Evolutionary conservation across 164 flowering plant genomes (phyloP), one percentile per base, ranked within the genome.

Genomic region (Amborella trichopoda): DNA sequence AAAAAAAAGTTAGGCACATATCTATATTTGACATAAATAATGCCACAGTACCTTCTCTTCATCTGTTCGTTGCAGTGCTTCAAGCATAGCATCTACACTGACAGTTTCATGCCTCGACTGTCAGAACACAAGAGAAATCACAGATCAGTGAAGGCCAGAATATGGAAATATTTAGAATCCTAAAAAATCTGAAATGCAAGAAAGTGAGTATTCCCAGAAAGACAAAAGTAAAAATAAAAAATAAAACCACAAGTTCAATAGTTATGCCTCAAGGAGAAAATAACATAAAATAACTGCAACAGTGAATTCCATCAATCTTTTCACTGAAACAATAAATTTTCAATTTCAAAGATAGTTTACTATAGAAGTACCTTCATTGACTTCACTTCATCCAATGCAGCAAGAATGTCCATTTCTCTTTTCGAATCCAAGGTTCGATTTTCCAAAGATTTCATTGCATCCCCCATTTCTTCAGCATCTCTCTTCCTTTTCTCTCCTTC

Each of bases 31-130:
- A 37, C 13, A 18, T 3, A 39, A 53, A 41, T 18, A 56, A 23
- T 48, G 44, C n/a, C 42, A 50, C 9, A 40, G 21, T 72, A 83
- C 96, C 94, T 82, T 78, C 4, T 65, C 52, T 41, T 74, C 81
- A 36, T 72, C 65, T 10, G 85, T 62, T 4, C 56, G 76, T 48
- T 82, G 87, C 72, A 87, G 66, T 39, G 81, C 85, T 66, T 69
- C 93, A 23, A 91, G 80, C 96, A 87, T 78, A 28, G 70, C 75
- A 66, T 91, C 96, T 0, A 82, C 74, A 53, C 80, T 81, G 37
- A 91, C 96, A 52, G 78, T 77, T 14, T 94, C 91, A 64, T 90
- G 98, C 46, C 94, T 73, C 3, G 95, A 83, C 96, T 84, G 94
- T 22, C 65, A 58, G 19, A 50, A 19, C 37, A 62, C 54, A 54